Evolutionary conservation across 2,329 filamentous ascomycete genomes (phyloP), one percentile per base, ranked within the genome.

Genomic region (Aspergillus sojae): DNA sequence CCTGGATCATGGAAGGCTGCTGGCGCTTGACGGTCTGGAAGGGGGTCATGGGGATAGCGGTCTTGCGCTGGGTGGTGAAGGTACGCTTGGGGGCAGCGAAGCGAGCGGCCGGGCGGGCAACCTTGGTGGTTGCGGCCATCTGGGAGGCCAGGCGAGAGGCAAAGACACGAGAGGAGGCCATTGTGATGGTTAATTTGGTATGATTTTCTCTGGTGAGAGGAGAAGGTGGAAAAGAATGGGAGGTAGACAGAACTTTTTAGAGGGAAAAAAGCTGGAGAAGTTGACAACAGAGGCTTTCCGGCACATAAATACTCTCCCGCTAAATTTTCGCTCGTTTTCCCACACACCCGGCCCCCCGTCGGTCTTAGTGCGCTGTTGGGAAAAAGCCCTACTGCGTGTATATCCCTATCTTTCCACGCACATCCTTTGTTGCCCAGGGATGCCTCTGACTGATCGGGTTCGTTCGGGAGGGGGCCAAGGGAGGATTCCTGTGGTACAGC

Each of bases 11-110:
- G 80, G 85, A 84, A 72, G 84, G 84, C 83, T 89, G 87, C 83
- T 88, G 86, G 83, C 90, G 90, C 88, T 91, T 92, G 80, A 90
- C 82, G 83, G 89, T 84, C 85, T 89, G 88, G 84, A 91, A 86
- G 79, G 89, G 86, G 78, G 83, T 69, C 66, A 68, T 72, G 68
- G 73, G 66, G 69, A 71, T 63, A 64, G 73, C 68, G 67, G 73
- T 72, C 73, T 75, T 68, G 62, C 66, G 72, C 75, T 77, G 75
- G 71, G 73, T 68, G 81, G 79, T 82, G 80, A 85, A 84, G 81
- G 89, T 89, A 82, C 91, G 91, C 86, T 90, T 91, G 84, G 89
- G 86, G 81, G 85, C 85, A 81, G 82, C 84, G 80, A 84, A 83
- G 77, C 89, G 89, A 78, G 89, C 81, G 81, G 88, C 88, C 83